Base-by-base conservation (phyloP, 2,329 filamentous ascomycete species). In the Curvularia eragrostidis region DNA sequence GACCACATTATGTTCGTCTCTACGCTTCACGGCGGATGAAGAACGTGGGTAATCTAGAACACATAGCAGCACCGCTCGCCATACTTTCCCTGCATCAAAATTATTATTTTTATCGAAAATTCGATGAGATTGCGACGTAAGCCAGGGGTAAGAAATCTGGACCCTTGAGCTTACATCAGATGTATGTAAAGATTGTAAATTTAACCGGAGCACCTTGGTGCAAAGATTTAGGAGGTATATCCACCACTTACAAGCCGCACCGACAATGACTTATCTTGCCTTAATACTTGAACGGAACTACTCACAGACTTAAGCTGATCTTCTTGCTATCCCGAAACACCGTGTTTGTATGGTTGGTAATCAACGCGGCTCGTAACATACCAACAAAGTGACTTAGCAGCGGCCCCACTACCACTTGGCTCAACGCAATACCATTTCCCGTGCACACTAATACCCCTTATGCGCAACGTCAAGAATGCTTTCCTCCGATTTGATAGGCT, bases 1-100 rank as follows among this genome's bases (percentile, higher is more conserved):
- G 95, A 99, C 80, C 94, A 91, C 73, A 91, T 99, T 67, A 83
- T 98, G 65, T 99, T 99, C 79, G 93, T 99, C 61, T 97, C 93
- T 60, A 99, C 95, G 18, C 82, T 99, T 61, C 95, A 99, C 77
- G 95, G 95, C 56, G 95, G 95, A 59, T 98, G 69, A 43, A 12
- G 12, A 21, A 18, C 5, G n/a, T 39, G 44, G 10, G 15, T 15
- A 15, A 10, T 6, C 8, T 6, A 8, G 23, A 28, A 8, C 10
- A n/a, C 42, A 24, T 18, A 26, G 6, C 34, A 18, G 18, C 8
- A 41, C 18, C 18, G 13, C 10, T 41, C 38, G 38, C 12, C 18
- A 41, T 21, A 19, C 38, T 23, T 41, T 3, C 38, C 19, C 38
- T 19, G 8, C 15, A 13, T 34, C 15, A 1, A 8, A 36, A 5